These are phyloP conservation scores for Podospora conica DNA, from an alignment of 495 filamentous ascomycete species.

Conservation along the genomic window DNA sequence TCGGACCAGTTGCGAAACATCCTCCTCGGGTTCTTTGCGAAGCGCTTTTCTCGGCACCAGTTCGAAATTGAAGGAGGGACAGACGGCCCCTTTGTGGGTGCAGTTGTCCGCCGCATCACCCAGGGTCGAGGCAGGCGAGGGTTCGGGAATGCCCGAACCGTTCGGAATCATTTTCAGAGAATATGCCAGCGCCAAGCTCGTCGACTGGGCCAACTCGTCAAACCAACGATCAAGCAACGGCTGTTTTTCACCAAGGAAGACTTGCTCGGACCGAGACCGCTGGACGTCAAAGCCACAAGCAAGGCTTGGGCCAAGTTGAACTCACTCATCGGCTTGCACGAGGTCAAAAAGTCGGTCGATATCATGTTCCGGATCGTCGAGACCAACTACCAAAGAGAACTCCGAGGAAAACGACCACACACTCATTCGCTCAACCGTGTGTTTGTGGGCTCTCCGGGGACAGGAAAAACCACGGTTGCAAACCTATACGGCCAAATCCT, in stretches of 20 bases:
- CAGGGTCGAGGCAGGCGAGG: neutral
- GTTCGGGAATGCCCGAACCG: neutral
- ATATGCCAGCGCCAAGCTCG: neutral
- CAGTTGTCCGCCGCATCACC: neutral
- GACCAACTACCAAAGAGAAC: slow-evolving; percentile 56
- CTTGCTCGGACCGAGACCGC: too few relatives aligned
- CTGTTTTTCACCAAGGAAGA: too few relatives aligned
- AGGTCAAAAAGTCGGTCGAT: neutral
- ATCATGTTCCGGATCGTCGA: neutral
- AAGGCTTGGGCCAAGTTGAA: neutral
- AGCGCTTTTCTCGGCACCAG: too few relatives aligned
- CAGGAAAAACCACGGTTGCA: too few relatives aligned
- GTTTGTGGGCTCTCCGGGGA: too few relatives aligned
- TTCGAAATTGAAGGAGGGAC: slow-evolving; percentile 25
- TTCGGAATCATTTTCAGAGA: neutral
- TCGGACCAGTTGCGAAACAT: too few relatives aligned
- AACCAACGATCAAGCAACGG: too few relatives aligned
- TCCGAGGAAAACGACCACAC: slow-evolving; percentile 51
- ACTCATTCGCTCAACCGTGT: too few relatives aligned
- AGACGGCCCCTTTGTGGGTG: neutral
- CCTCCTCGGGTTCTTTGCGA: too few relatives aligned
- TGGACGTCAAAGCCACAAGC: too few relatives aligned
- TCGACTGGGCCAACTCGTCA: neutral
- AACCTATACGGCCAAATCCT: too few relatives aligned
- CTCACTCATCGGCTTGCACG: neutral